A percentile compares a stretch with the other conserved stretches of the same genome.
Evolutionary conservation across 1,284 basidiomycete genomes (phyloP).

Genomic region (Moesziomyces sp.): DNA sequence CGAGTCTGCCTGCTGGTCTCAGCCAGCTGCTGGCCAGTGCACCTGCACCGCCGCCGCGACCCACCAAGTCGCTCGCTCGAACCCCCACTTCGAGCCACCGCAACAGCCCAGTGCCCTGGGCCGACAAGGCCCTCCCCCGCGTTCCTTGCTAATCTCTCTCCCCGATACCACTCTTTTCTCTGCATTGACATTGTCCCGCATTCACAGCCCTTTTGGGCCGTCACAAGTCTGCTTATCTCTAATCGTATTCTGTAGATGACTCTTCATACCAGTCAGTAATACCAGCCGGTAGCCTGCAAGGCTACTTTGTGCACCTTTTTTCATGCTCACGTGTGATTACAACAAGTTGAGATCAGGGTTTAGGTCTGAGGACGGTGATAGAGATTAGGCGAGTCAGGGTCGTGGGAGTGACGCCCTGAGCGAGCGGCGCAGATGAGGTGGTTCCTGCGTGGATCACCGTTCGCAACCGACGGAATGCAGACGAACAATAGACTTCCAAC

Average conservation of each 20-base stretch:
- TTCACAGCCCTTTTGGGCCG: not conserved
- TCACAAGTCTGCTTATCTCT: not conserved
- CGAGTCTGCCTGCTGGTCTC: conserved; percentile 15
- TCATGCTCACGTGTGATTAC: no score
- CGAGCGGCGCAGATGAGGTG: not conserved
- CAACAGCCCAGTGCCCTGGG: conserved; percentile 15
- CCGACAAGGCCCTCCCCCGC: conserved; percentile 17
- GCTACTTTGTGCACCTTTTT: no score
- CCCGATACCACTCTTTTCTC: not conserved
- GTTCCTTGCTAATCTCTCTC: conserved; percentile 22
- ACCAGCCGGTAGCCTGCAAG: not conserved
- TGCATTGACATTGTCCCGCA: not conserved
- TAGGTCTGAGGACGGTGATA: not conserved
- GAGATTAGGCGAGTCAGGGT: conserved; percentile 7
- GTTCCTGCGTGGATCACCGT: conserved; percentile 5
- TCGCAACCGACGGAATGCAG: not conserved
- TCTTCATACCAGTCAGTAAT: not conserved
- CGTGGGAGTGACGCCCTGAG: conserved; percentile 1
- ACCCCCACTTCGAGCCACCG: conserved; percentile 16
- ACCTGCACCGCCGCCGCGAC: conserved; percentile 11
- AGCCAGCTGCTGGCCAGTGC: conserved; percentile 1
- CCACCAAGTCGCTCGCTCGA: conserved; percentile 16
- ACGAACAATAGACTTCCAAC: not conserved
- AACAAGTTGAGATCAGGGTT: not conserved
- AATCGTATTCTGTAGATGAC: not conserved